These are phyloP conservation scores for Dactylellina parvicollis DNA, from an alignment of 2,329 filamentous ascomycete species.

Conservation along the genomic window DNA sequence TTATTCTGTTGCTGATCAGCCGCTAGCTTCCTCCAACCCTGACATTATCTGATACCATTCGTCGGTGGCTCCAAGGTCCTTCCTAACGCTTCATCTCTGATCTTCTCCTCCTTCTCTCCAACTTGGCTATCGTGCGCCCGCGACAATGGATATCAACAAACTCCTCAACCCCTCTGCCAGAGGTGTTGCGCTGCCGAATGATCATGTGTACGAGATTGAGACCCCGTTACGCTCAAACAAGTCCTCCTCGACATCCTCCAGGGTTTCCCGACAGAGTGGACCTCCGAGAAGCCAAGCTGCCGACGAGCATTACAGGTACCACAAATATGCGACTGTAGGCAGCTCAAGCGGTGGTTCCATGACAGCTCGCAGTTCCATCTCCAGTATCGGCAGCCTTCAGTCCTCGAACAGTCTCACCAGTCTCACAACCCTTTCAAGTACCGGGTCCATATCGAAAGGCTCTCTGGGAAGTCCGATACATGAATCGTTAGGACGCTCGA, in stretches of 20 bases:
- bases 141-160: slow-evolving; percentile 51
- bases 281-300: slow-evolving; percentile 18
- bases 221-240: slow-evolving; percentile 33
- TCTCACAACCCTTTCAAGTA: slow-evolving; percentile 47
- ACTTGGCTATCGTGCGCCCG: slow-evolving; percentile 10
- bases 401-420: slow-evolving; percentile 46
- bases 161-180: slow-evolving; percentile 48
- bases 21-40: slow-evolving; percentile 46
- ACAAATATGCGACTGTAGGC: slow-evolving; percentile 51
- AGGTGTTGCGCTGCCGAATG: slow-evolving; percentile 13
- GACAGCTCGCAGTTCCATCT: slow-evolving; percentile 52
- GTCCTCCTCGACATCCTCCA: slow-evolving; percentile 46
- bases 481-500: slow-evolving; percentile 40
- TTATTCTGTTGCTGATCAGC: slow-evolving; percentile 53
- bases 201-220: slow-evolving; percentile 22
- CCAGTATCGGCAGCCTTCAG: slow-evolving; percentile 44
- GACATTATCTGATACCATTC: slow-evolving; percentile 34
- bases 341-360: slow-evolving; percentile 49
- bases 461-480: slow-evolving; percentile 47
- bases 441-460: slow-evolving; percentile 43
- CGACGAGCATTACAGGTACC: slow-evolving; percentile 38
- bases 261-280: slow-evolving; percentile 37
- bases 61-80: slow-evolving; percentile 21
- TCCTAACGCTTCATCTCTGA: slow-evolving; percentile 18
- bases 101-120: slow-evolving; percentile 3